Evolutionary conservation across 495 filamentous ascomycete genomes (phyloP).

Genomic region (Platismatia glauca): DNA sequence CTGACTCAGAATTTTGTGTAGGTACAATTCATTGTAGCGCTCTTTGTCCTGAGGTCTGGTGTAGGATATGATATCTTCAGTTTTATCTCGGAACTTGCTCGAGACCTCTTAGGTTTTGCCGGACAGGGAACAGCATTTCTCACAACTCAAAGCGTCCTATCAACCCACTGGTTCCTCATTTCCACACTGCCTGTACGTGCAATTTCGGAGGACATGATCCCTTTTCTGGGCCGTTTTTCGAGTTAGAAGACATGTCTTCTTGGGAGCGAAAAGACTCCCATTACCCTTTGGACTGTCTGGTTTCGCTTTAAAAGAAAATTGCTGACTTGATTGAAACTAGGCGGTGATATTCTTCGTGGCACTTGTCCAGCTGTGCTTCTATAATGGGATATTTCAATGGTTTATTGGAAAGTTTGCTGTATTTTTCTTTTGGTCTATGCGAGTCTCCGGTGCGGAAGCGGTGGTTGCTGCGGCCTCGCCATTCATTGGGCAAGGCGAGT

Average conservation of each 20-base stretch:
- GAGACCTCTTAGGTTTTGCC: conserved; percentile 63
- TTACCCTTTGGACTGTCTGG: background rate
- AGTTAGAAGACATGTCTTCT: background rate
- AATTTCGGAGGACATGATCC: background rate
- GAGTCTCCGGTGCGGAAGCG: conserved; percentile 86
- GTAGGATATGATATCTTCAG: conserved; percentile 79
- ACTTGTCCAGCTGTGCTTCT: conserved; percentile 72
- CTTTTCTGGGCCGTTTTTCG: background rate
- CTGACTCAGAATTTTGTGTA: conserved; percentile 41
- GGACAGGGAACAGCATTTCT: conserved; percentile 25
- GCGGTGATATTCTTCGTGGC: conserved; percentile 92
- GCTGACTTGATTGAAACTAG: conserved; percentile 59
- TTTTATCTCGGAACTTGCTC: conserved; percentile 67
- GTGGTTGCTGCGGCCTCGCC: conserved; percentile 90
- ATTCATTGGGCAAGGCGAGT: conserved; percentile 91
- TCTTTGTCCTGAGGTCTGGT: conserved; percentile 74
- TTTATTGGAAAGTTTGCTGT: conserved; percentile 73
- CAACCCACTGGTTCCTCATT: background rate
- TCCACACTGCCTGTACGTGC: background rate
- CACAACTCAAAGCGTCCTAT: background rate
- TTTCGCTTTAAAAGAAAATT: conserved; percentile 46
- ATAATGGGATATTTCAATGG: conserved; percentile 76
- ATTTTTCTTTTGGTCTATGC: conserved; percentile 85
- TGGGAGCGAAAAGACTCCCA: background rate
- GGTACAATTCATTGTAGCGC: conserved; percentile 72